phyloP scores from a whole-genome alignment of 352 stramenopile genomes.

The Globisporangium rhizosaccharum region DNA sequence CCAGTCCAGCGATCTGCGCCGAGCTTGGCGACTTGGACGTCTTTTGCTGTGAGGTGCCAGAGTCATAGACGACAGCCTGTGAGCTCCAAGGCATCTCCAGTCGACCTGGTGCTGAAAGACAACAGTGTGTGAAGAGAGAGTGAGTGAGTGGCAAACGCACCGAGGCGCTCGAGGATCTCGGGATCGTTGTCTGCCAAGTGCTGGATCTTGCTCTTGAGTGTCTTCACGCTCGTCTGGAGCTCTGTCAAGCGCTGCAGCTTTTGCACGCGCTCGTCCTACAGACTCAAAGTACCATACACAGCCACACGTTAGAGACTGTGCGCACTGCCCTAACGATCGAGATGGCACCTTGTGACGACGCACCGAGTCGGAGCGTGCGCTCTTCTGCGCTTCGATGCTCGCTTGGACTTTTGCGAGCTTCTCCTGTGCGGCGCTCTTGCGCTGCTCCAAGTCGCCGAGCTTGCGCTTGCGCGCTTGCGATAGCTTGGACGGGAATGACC shows the following conservation, averaged over 20 bases:
- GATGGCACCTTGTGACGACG: neutral
- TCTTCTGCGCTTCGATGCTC: slow-evolving; percentile 44
- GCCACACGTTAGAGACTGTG: neutral
- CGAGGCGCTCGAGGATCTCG: slow-evolving; percentile 52
- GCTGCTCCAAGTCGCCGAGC: slow-evolving; percentile 56
- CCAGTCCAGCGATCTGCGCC: slow-evolving; percentile 75
- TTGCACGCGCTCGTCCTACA: slow-evolving; percentile 51
- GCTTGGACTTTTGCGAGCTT: slow-evolving; percentile 48
- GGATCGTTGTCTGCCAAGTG: slow-evolving; percentile 73
- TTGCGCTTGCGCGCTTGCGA: slow-evolving; percentile 79
- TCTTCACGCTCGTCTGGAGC: slow-evolving; percentile 43
- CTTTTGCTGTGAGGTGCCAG: slow-evolving; percentile 23
- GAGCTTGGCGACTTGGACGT: slow-evolving; percentile 60
- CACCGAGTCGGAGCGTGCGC: slow-evolving; percentile 54
- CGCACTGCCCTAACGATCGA: neutral
- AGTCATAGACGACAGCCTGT: neutral
- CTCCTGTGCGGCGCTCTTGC: slow-evolving; percentile 24
- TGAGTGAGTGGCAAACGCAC: slow-evolving; percentile 11
- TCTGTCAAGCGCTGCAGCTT: slow-evolving; percentile 54
- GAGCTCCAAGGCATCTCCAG: neutral
- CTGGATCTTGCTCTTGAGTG: slow-evolving; percentile 48
- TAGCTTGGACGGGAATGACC: slow-evolving; percentile 82
- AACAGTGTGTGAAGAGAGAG: no score
- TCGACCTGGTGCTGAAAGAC: no score
- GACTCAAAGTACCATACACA: neutral